Percentiles rank a stretch among this genome's conserved stretches.
Conservation (phyloP, 1,284 basidiomycete genomes). For the Trichosporon sp. region DNA sequence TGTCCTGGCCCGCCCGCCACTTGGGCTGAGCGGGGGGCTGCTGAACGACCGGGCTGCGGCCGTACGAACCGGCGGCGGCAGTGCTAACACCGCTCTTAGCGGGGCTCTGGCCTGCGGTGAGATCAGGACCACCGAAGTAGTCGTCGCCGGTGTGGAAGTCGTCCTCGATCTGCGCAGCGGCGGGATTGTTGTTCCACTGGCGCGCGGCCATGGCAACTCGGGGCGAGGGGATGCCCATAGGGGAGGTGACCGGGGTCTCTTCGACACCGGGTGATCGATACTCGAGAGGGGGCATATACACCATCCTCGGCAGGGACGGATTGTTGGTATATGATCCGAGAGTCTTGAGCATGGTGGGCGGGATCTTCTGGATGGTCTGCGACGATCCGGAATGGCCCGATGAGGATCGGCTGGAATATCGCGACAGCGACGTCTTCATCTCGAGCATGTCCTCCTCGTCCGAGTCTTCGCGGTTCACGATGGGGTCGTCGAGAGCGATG, state of each 20-base stretch:
- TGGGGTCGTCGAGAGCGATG: constrained; percentile 74
- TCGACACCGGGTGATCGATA: constrained; percentile 46
- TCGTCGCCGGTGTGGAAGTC: constrained; percentile 62
- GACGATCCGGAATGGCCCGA: constrained; percentile 41
- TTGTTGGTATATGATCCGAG: constrained; percentile 42
- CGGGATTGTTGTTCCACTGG: constrained; percentile 15
- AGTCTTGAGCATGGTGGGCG: constrained; percentile 90
- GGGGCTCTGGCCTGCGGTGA: constrained; percentile 38
- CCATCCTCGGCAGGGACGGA: constrained; percentile 61
- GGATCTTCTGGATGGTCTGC: constrained; percentile 90
- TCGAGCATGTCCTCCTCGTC: constrained; percentile 67
- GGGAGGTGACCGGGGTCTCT: constrained; percentile 23
- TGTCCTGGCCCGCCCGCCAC: constrained; percentile 45
- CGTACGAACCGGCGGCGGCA: constrained; percentile 27
- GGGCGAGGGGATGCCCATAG: constrained; percentile 51
- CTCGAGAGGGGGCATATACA: constrained; percentile 69
- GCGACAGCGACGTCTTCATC: constrained; percentile 59
- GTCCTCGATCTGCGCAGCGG: constrained; percentile 54
- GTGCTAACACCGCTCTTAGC: neutral
- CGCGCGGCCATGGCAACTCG: constrained; percentile 48
- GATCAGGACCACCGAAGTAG: constrained; percentile 66
- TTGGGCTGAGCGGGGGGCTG: constrained; percentile 52
- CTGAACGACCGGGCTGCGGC: constrained; percentile 41
- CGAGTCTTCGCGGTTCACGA: constrained; percentile 52
- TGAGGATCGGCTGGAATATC: constrained; percentile 34